A percentile compares a stretch with the other conserved stretches of the same genome.
These are phyloP conservation scores for Croton laevigatus DNA, from an alignment of 441 rosid genomes.

Conservation along the genomic window DNA sequence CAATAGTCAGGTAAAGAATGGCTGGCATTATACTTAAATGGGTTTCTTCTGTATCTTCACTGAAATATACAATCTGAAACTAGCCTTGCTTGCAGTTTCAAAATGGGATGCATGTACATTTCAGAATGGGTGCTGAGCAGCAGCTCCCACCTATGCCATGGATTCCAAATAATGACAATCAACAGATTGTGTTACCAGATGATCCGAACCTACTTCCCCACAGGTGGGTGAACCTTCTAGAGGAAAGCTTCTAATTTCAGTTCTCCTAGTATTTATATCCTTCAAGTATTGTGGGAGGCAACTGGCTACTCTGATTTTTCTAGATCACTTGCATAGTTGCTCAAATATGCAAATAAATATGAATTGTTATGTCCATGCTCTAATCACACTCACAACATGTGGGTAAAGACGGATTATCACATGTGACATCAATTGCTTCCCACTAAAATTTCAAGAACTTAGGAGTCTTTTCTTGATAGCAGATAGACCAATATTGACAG, in stretches of 20 bases:
- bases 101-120: constrained; percentile 50
- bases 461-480: background rate
- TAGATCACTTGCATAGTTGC: background rate
- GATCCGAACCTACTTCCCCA: constrained; percentile 45
- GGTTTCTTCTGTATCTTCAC: constrained; percentile 11
- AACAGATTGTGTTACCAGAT: constrained; percentile 40
- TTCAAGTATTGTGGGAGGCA: background rate
- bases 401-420: background rate
- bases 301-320: background rate
- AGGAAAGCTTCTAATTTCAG: constrained; percentile 2
- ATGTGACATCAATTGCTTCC: background rate
- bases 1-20: constrained; percentile 49
- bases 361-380: no score
- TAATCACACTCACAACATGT: background rate
- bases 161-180: constrained; percentile 46
- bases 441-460: background rate
- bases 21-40: constrained; percentile 22
- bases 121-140: constrained; percentile 53
- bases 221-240: constrained; percentile 33
- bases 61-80: constrained; percentile 17
- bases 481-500: background rate
- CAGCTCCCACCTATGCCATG: constrained; percentile 56
- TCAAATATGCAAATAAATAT: background rate
- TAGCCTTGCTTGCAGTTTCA: constrained; percentile 40
- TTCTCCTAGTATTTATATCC: background rate